Conservation (phyloP, 1,284 basidiomycete genomes). For the Rhodotorula sp. region DNA sequence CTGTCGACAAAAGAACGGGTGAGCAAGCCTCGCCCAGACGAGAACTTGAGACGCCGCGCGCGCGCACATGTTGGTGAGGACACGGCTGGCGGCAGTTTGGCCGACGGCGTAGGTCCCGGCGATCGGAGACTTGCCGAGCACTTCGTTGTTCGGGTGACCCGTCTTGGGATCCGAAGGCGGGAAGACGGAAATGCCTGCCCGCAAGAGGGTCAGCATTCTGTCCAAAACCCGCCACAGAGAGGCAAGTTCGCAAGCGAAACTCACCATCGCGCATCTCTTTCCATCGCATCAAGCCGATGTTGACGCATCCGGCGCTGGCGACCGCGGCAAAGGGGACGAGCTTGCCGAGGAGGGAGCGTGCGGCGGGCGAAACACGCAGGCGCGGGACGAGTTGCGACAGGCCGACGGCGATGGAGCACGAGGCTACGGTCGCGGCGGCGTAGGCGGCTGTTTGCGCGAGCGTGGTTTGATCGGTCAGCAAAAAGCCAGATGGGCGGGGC, state of each 20-base stretch:
- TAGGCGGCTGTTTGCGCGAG: conserved; percentile 49
- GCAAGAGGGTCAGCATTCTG: too few species aligned
- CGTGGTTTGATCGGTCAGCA: not conserved
- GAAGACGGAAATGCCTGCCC: conserved; percentile 54
- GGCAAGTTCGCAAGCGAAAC: too few species aligned
- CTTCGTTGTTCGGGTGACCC: conserved; percentile 41
- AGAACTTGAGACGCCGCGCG: too few species aligned
- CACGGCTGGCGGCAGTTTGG: conserved; percentile 55
- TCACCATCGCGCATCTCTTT: conserved; percentile 56
- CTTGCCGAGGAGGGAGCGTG: conserved; percentile 51
- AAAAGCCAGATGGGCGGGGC: too few species aligned
- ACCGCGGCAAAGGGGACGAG: conserved; percentile 58
- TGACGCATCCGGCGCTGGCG: conserved; percentile 55
- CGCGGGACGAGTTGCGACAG: conserved; percentile 55
- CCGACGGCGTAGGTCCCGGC: conserved; percentile 56
- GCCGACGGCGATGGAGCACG: conserved; percentile 56
- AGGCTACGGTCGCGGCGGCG: conserved; percentile 55
- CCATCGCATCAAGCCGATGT: conserved; percentile 58
- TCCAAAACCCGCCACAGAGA: too few species aligned
- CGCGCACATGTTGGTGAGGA: conserved; percentile 58
- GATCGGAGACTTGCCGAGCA: conserved; percentile 53
- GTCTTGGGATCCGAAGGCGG: conserved; percentile 35
- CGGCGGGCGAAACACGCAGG: conserved; percentile 45
- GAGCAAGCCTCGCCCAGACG: too few species aligned
- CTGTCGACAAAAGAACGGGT: too few species aligned